Evolutionary conservation across 2,329 filamentous ascomycete genomes (phyloP).

Genomic region (Exophiala sideris): DNA sequence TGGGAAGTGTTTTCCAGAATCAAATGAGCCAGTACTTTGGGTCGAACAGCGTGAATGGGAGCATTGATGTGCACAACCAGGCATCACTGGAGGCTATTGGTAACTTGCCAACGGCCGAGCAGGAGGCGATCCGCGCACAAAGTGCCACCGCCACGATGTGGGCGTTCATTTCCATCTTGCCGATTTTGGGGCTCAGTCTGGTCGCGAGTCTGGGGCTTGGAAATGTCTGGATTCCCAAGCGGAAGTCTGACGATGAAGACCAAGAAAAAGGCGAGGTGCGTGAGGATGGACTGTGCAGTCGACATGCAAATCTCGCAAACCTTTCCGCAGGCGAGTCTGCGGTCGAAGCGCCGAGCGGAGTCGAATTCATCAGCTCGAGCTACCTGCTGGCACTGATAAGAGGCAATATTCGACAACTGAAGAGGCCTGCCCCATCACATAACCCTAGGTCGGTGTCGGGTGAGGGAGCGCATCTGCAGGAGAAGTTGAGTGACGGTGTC

Average conservation of each 20-base stretch:
- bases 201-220: conserved; percentile 46
- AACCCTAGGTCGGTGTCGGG: neutral
- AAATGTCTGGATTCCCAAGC: conserved; percentile 51
- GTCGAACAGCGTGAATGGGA: conserved; percentile 30
- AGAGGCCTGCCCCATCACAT: conserved; percentile 4
- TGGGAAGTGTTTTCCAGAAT: conserved; percentile 68
- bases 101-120: conserved; percentile 34
- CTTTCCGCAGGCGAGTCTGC: neutral
- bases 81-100: conserved; percentile 39
- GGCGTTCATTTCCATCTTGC: conserved; percentile 61
- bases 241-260: conserved; percentile 7
- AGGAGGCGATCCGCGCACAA: conserved; percentile 40
- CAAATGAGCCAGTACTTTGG: conserved; percentile 36
- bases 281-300: conserved; percentile 13
- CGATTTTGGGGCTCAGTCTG: conserved; percentile 53
- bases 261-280: neutral
- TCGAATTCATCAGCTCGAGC: conserved; percentile 13
- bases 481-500: neutral
- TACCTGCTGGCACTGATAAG: conserved; percentile 16
- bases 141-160: conserved; percentile 61
- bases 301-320: conserved; percentile 7
- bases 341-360: conserved; percentile 1
- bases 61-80: conserved; percentile 34
- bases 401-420: conserved; percentile 15
- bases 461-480: neutral